Conservation (phyloP, 2,329 filamentous ascomycete genomes). For the Pseudonectria foliicola region DNA sequence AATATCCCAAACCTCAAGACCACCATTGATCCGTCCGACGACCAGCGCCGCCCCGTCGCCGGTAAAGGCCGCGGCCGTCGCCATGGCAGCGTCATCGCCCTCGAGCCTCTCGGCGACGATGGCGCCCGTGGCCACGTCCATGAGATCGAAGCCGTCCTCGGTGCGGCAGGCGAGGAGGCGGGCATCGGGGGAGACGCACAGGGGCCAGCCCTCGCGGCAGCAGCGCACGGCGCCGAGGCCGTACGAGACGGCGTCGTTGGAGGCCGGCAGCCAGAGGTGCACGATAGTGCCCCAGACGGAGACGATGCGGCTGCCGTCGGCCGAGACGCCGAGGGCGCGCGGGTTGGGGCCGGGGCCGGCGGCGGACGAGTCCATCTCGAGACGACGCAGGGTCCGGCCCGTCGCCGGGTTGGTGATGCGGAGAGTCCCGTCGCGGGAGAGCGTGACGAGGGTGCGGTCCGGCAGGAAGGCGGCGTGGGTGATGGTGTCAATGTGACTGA, state of each 20-base stretch:
- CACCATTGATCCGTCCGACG: slow-evolving; percentile 28
- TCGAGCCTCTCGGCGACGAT: slow-evolving; percentile 20
- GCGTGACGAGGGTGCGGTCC: slow-evolving; percentile 26
- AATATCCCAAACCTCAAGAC: slow-evolving; percentile 28
- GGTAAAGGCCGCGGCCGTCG: slow-evolving; percentile 31
- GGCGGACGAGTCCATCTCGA: slow-evolving; percentile 27
- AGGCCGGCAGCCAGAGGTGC: slow-evolving; percentile 29
- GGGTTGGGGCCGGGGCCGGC: slow-evolving; percentile 16
- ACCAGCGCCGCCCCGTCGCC: slow-evolving; percentile 23
- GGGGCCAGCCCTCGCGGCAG: slow-evolving; percentile 32
- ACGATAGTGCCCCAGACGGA: slow-evolving; percentile 33
- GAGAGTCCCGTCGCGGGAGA: slow-evolving; percentile 31
- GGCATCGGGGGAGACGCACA: slow-evolving; percentile 32
- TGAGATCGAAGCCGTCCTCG: slow-evolving; percentile 35
- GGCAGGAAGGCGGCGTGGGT: slow-evolving; percentile 31
- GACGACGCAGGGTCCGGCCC: slow-evolving; percentile 28
- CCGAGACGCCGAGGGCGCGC: slow-evolving; percentile 27
- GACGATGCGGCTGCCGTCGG: slow-evolving; percentile 26
- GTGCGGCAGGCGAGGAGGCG: slow-evolving; percentile 32
- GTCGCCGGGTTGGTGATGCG: slow-evolving; percentile 28
- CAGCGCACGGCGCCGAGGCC: slow-evolving; percentile 26
- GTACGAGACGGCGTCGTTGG: slow-evolving; percentile 28
- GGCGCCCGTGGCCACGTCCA: slow-evolving; percentile 28
- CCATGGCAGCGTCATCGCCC: slow-evolving; percentile 15
- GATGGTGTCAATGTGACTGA: slow-evolving; percentile 29